Percentiles rank a stretch among this genome's conserved stretches.
These are phyloP conservation scores for Coniophora puteana DNA, from an alignment of 1,284 basidiomycete species.

Conservation along the genomic window DNA sequence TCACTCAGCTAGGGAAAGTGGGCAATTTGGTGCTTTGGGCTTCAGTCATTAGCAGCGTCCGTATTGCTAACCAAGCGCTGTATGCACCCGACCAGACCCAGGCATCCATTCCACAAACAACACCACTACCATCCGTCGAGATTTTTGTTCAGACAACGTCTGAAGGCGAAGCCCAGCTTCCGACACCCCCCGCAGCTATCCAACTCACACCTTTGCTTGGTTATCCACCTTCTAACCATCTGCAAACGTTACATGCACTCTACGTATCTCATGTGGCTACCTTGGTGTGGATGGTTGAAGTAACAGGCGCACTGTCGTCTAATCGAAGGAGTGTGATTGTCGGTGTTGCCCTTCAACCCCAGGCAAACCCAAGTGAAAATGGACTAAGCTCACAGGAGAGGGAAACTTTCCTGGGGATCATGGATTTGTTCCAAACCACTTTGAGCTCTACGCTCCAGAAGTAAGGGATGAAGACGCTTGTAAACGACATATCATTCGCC, in stretches of 20 bases:
- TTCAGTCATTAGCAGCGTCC: too few species aligned
- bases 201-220: slow-evolving; percentile 79
- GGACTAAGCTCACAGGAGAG: slow-evolving; percentile 45
- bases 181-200: slow-evolving; percentile 69
- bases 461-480: too few species aligned
- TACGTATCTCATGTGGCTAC: slow-evolving; percentile 87
- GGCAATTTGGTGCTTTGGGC: slow-evolving; percentile 66
- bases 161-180: slow-evolving; percentile 41
- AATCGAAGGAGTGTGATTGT: slow-evolving; percentile 57
- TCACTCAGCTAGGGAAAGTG: slow-evolving; percentile 87
- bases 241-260: slow-evolving; percentile 72
- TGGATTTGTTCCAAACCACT: slow-evolving; percentile 38
- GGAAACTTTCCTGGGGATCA: slow-evolving; percentile 59
- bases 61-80: slow-evolving; percentile 5
- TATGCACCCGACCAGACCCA: slow-evolving; percentile 59
- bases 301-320: slow-evolving; percentile 33
- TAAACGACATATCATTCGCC: background rate
- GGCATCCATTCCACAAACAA: slow-evolving; percentile 69
- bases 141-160: slow-evolving; percentile 27
- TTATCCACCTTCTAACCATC: slow-evolving; percentile 54
- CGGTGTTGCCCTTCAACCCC: slow-evolving; percentile 59
- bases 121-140: slow-evolving; percentile 47
- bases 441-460: too few species aligned
- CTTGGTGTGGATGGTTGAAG: slow-evolving; percentile 66
- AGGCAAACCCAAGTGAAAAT: slow-evolving; percentile 28